Evolutionary conservation across 2,329 filamentous ascomycete species (phyloP), one percentile per base, ranked within the genome.

Genomic region (Epichloe scottii): DNA sequence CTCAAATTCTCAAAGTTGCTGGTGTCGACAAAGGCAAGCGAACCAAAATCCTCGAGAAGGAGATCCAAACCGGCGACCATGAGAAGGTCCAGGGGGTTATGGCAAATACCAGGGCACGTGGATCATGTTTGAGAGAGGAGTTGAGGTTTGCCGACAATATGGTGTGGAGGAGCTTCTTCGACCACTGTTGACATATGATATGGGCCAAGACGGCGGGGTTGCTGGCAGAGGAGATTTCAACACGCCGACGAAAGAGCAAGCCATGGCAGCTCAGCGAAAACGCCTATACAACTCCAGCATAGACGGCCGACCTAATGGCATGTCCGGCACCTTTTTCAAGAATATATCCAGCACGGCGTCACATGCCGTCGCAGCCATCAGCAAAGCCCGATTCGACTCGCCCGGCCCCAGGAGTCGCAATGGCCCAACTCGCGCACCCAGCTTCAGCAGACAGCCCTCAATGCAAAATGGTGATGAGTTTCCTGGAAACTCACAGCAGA

Each of bases 51-150:
- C 76, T 98, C 48, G 93, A 98, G 66, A 97, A 97, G 69, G 93
- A 98, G 68, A 95, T 98, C 53, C 81, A 95, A 56, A 93, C 87
- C 0, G 93, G 93, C 62, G 88, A 95, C 63, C 91, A 98, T 67
- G 93, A 98, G 67, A 98, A 98, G 69, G 91, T 98, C 3, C 93
- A 98, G 66, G 93, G 93, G 93, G 93, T 5, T 98, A 98, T 63
- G 93, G 93, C 57, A 97, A 97, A 72, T 98, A 98, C 63, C 93
- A 98, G 72, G 93, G 93, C 51, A 98, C 93, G 2, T 98, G 93
- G 93, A 95, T 98, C 63, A 88, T 86, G 62, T 97, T 95, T 63
- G 86, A 91, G 47, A 82, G 91, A 54, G 93, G 91, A 1, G 78
- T 94, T 44, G 89, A 96, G 63, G 91, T 98, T 60, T 97, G 93